Evolutionary conservation across 352 stramenopile species (phyloP).

Genomic region (Phytophthora tentaculata): DNA sequence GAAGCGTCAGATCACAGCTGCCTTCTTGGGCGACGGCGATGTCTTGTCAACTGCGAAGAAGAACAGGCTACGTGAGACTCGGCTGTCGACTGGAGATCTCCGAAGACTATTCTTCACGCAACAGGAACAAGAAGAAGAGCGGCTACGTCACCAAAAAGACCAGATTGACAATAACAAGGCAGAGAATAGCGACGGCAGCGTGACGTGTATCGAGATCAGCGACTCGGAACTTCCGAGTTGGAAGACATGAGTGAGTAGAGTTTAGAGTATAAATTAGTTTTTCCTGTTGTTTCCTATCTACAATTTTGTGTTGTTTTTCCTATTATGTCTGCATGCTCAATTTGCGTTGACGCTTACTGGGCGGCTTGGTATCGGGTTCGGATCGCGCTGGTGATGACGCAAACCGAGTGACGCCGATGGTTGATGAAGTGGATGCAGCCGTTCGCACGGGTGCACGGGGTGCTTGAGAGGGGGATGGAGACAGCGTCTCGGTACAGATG

Average conservation of each 20-base stretch:
- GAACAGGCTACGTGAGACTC: constrained; percentile 37
- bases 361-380: constrained; percentile 27
- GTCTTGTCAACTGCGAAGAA: constrained; percentile 19
- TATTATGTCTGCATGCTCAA: constrained; percentile 39
- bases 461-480: constrained; percentile 38
- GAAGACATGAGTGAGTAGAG: constrained; percentile 3
- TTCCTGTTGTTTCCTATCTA: constrained; percentile 30
- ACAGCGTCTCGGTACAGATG: constrained; percentile 43
- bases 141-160: constrained; percentile 2
- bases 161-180: neutral
- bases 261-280: constrained; percentile 45
- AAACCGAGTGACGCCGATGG: constrained; percentile 33
- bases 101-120: constrained; percentile 58
- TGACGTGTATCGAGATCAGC: constrained; percentile 45
- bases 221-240: too few relatives aligned
- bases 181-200: constrained; percentile 26
- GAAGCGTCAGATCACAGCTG: constrained; percentile 84
- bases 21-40: constrained; percentile 65
- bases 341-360: constrained; percentile 39
- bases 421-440: constrained; percentile 25
- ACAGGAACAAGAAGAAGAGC: constrained; percentile 30
- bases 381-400: constrained; percentile 33
- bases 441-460: constrained; percentile 20
- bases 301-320: constrained; percentile 29
- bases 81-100: constrained; percentile 53